Base-by-base conservation (phyloP, 495 filamentous ascomycete species). In the Haplographium delicatum region DNA sequence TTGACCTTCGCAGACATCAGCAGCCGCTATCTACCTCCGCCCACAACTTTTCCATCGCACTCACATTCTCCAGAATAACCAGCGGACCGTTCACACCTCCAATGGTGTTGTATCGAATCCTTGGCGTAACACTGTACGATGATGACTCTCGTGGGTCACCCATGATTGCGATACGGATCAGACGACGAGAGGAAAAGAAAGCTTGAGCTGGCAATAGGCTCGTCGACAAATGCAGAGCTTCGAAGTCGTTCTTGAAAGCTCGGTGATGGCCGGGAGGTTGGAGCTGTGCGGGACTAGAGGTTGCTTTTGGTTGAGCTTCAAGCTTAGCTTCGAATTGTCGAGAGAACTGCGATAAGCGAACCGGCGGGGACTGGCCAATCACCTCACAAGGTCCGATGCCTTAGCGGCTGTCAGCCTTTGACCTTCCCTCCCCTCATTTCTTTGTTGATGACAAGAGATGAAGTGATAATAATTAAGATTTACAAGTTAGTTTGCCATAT, bases 41-140 rank as follows among this genome's bases (percentile, higher is more conserved):
- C 28, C 28, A 31, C 6, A 13, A 6, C 5, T 19, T 39, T 18
- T 27, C 4, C 0, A 25, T 19, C 4, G 5, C 24, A 57, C 78
- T 63, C 65, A 95, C 91, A 77, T 94, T 89, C 63, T 96, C 94
- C 42, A 99, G 78, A 66, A 99, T 88, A 60, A 99, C 93, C 69
- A 97, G 79, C 46, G 93, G 93, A 40, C 93, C 94, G 72, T 97
- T 99, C 68, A 97, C 86, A 70, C 91, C 94, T 68, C 88, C 87
- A 66, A 99, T 89, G 54, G 93, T 99, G 75, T 99, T 99, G 77
- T 99, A 99, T 52, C 87, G 80, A 65, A 95, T 80, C 68, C 89
- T 80, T 60, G 91, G 91, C 67, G 84, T 80, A 65, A 95, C 78
- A 60, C 72, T 76, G 72, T 78, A 80, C 39, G 76, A 77, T 53